Conservation (phyloP, 345 rosid genomes). For the Erysimum cheiranthoides region DNA sequence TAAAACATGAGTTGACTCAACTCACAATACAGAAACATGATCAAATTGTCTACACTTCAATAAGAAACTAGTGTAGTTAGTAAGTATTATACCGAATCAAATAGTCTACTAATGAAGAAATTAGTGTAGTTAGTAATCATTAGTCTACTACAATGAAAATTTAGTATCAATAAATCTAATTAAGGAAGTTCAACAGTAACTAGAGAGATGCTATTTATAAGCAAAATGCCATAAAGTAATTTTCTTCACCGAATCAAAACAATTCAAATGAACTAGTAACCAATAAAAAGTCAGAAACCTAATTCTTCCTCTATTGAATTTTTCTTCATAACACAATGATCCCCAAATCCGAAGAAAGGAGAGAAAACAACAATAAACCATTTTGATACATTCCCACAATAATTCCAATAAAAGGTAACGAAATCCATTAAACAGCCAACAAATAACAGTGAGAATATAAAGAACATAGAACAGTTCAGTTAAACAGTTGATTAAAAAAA, state of each 20-base stretch:
- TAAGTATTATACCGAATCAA: not conserved
- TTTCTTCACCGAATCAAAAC: not conserved
- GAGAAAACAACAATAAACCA: conserved; percentile 9
- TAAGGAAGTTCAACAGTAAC: not conserved
- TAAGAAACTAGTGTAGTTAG: conserved; percentile 2
- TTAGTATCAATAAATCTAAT: conserved; percentile 1
- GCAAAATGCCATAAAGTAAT: not conserved
- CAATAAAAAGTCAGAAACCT: not conserved
- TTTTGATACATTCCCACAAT: conserved; percentile 2
- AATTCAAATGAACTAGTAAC: not conserved
- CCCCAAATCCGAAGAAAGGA: conserved; percentile 23
- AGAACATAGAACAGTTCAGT: conserved; percentile 17
- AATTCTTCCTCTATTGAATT: not conserved
- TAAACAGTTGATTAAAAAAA: not conserved
- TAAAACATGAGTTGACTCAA: not conserved
- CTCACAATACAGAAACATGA: conserved; percentile 11
- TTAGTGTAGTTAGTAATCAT: conserved; percentile 8
- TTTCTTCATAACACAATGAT: conserved; percentile 10
- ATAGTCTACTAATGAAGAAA: not conserved
- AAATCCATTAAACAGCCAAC: not conserved
- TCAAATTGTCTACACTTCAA: not conserved
- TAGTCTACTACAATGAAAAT: conserved; percentile 2
- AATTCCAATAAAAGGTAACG: not conserved
- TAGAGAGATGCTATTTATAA: not conserved
- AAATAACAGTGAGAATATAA: not conserved